These are phyloP conservation scores for Aschersonia sp. DNA, from an alignment of 2,329 filamentous ascomycete genomes.

Conservation along the genomic window DNA sequence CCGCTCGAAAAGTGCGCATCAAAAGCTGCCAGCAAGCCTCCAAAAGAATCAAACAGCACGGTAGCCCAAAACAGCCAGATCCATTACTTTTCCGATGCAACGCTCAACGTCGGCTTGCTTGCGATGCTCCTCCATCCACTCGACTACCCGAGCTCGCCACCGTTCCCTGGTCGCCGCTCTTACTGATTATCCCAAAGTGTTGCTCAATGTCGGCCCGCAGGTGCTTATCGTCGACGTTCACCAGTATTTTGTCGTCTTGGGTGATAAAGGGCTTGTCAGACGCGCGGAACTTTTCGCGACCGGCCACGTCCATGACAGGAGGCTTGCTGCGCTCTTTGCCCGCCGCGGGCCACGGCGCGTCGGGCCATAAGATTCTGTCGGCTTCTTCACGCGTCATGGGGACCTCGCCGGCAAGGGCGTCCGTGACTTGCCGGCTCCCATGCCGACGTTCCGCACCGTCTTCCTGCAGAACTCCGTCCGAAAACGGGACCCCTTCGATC, in stretches of 20 bases:
- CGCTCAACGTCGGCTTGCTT: too few species aligned
- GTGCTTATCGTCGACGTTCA: constrained; percentile 18
- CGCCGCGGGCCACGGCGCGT: constrained; percentile 8
- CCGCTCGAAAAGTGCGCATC: too few species aligned
- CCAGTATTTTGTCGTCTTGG: constrained; percentile 24
- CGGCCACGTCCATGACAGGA: constrained; percentile 9
- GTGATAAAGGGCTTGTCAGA: constrained; percentile 18
- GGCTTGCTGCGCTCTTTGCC: constrained; percentile 2
- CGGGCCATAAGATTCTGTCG: constrained; percentile 23
- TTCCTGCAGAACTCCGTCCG: too few species aligned
- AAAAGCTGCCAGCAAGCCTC: too few species aligned
- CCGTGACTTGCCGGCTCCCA: background rate
- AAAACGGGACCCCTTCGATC: too few species aligned
- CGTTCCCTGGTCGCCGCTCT: constrained; percentile 1
- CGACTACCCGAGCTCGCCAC: too few species aligned
- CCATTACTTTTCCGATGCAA: too few species aligned
- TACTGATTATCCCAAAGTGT: constrained; percentile 11
- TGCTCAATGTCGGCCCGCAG: constrained; percentile 17
- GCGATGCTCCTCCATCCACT: too few species aligned
- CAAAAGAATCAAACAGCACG: too few species aligned
- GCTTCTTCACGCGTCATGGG: constrained; percentile 26
- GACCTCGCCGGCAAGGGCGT: background rate
- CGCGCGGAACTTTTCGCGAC: constrained; percentile 25
- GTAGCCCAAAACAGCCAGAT: too few species aligned
- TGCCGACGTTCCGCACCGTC: too few species aligned